Evolutionary conservation across 139 green algal species (phyloP).

Genomic region (Raphidocelis subcapitata): DNA sequence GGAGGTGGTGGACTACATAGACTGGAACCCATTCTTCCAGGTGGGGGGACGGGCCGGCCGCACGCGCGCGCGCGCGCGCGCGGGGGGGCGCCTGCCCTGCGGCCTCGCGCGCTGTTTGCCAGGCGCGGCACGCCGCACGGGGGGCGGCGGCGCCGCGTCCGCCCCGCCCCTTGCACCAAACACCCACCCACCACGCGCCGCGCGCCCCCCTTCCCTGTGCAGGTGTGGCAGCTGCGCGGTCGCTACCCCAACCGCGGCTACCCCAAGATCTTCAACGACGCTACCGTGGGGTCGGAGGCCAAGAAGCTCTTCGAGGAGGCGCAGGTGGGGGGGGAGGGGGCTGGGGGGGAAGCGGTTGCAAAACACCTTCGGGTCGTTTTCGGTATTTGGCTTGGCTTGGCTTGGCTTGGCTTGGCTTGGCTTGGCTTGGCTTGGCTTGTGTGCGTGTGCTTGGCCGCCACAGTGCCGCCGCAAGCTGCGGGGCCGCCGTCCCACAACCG

Average conservation of each 20-base stretch:
- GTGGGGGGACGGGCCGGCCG: constrained; percentile 3
- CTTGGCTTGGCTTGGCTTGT: no score
- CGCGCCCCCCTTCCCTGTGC: no score
- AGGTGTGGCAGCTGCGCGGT: constrained; percentile 97
- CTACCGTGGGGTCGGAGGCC: constrained; percentile 92
- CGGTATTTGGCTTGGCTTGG: no score
- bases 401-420: no score
- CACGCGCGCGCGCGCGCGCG: neutral
- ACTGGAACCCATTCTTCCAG: constrained; percentile 99
- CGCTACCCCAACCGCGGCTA: constrained; percentile 98
- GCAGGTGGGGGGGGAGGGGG: constrained; percentile 38
- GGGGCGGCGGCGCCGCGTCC: no score
- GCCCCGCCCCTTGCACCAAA: no score
- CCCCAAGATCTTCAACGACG: constrained; percentile 99
- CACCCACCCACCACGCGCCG: no score
- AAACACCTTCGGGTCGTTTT: neutral
- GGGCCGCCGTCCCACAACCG: neutral
- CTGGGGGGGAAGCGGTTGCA: neutral
- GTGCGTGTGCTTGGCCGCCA: no score
- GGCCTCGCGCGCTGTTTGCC: neutral
- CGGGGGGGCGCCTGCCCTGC: neutral
- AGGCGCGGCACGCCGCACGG: no score
- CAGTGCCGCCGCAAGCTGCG: no score
- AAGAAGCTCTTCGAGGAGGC: constrained; percentile 97
- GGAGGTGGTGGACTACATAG: constrained; percentile 93